Conservation (phyloP, 2,329 filamentous ascomycete species). For the Colletotrichum tabaci region DNA sequence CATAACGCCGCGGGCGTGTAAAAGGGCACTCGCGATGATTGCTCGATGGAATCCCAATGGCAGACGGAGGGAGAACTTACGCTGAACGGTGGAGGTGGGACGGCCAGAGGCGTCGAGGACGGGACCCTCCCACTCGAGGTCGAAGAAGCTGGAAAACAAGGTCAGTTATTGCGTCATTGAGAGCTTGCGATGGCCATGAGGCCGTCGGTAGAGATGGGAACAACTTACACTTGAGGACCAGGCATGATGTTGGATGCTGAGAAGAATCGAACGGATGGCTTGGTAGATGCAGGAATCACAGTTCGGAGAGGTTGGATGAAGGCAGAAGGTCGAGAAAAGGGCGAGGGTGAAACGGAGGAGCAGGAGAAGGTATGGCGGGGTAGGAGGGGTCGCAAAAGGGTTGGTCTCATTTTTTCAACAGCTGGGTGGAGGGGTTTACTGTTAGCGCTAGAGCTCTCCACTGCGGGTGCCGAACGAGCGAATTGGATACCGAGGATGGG, state of each 20-base stretch:
- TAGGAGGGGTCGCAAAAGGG: conserved; percentile 45
- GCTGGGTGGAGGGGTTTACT: conserved; percentile 44
- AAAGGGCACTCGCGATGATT: not conserved
- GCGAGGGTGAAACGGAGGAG: conserved; percentile 45
- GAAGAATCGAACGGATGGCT: conserved; percentile 59
- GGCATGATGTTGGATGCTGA: conserved; percentile 79
- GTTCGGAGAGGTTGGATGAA: conserved; percentile 43
- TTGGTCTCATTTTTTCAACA: conserved; percentile 46
- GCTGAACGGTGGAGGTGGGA: conserved; percentile 68
- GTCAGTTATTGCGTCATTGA: conserved; percentile 43
- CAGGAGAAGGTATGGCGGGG: conserved; percentile 45
- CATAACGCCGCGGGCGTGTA: not conserved
- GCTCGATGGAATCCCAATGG: conserved; percentile 38
- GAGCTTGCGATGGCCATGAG: conserved; percentile 26
- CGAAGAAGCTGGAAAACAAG: conserved; percentile 72
- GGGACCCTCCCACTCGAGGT: conserved; percentile 81
- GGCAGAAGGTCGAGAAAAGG: conserved; percentile 46
- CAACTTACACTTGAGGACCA: conserved; percentile 76
- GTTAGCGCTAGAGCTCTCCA: conserved; percentile 44
- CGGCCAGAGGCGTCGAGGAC: conserved; percentile 73
- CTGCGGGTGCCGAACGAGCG: conserved; percentile 30
- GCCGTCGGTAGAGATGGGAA: conserved; percentile 25
- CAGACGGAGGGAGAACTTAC: conserved; percentile 67
- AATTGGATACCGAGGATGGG: conserved; percentile 6
- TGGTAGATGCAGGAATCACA: conserved; percentile 43